Conservation (phyloP, 2,329 filamentous ascomycete species). For the Pseudocercospora macadamiae region DNA sequence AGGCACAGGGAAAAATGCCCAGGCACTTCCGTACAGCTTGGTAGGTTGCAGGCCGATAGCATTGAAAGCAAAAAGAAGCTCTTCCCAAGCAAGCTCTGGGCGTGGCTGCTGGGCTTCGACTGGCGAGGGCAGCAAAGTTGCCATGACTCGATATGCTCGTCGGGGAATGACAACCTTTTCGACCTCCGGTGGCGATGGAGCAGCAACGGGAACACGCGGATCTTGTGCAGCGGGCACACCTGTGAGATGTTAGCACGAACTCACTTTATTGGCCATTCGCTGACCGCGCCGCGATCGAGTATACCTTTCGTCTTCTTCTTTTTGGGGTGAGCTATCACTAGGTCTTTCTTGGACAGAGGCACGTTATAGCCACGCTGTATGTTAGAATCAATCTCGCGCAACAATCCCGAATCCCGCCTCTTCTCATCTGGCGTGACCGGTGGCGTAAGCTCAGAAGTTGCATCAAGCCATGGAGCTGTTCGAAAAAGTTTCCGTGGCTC, state of each 20-base stretch:
- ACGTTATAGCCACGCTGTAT: conserved; percentile 15
- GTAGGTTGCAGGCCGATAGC: conserved; percentile 54
- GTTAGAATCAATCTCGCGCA: conserved; percentile 22
- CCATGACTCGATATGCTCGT: conserved; percentile 46
- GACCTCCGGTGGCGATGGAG: neutral
- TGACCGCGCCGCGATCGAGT: no score
- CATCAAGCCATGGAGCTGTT: conserved; percentile 56
- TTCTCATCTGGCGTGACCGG: conserved; percentile 24
- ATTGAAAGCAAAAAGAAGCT: conserved; percentile 58
- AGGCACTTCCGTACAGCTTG: conserved; percentile 64
- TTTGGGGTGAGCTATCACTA: conserved; percentile 19
- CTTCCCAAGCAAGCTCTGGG: conserved; percentile 56
- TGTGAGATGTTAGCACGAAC: no score
- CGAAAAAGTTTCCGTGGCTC: conserved; percentile 46
- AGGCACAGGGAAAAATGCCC: conserved; percentile 57
- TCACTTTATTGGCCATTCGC: no score
- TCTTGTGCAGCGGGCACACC: conserved; percentile 20
- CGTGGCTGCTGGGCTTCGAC: conserved; percentile 39
- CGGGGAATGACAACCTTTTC: conserved; percentile 25
- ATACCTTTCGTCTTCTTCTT: conserved; percentile 33
- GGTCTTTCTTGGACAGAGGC: conserved; percentile 11
- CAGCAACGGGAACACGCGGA: conserved; percentile 12
- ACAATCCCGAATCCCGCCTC: neutral
- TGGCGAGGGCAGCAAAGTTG: conserved; percentile 46
- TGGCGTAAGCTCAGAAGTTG: no score